These are phyloP conservation scores for Fusarium veterinarium DNA, from an alignment of 2,329 filamentous ascomycete species.

Conservation along the genomic window DNA sequence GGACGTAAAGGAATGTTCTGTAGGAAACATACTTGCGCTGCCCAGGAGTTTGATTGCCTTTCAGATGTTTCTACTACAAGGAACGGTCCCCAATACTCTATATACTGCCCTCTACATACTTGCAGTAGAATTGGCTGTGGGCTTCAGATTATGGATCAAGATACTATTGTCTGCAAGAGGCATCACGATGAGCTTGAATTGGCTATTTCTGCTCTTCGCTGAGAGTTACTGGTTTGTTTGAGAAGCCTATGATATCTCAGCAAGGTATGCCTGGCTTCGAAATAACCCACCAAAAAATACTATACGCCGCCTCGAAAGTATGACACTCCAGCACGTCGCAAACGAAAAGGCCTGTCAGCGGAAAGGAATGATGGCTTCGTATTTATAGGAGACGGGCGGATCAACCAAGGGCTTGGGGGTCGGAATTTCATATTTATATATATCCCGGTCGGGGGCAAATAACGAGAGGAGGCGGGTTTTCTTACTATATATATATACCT, in stretches of 20 bases:
- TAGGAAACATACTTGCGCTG: conserved; percentile 32
- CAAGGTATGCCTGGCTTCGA: no score
- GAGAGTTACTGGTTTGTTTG: neutral
- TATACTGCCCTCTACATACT: conserved; percentile 22
- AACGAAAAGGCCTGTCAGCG: rapidly evolving
- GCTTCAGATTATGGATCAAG: neutral
- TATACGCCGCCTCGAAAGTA: neutral
- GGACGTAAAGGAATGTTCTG: conserved; percentile 29
- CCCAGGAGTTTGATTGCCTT: conserved; percentile 25
- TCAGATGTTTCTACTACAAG: conserved; percentile 3
- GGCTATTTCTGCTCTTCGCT: neutral
- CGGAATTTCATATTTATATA: neutral
- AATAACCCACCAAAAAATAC: neutral
- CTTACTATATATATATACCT: neutral
- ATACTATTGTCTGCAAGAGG: neutral
- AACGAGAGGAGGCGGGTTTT: neutral
- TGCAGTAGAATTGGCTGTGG: conserved; percentile 1
- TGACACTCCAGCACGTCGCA: neutral
- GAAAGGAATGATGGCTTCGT: neutral
- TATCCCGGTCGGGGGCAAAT: neutral
- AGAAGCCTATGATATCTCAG: neutral
- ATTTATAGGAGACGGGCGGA: no score
- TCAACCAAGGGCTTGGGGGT: neutral
- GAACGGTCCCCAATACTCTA: neutral
- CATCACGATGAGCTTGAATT: neutral